These are phyloP conservation scores for Moricandia arvensis DNA, from an alignment of 345 rosid genomes.

Conservation along the genomic window DNA sequence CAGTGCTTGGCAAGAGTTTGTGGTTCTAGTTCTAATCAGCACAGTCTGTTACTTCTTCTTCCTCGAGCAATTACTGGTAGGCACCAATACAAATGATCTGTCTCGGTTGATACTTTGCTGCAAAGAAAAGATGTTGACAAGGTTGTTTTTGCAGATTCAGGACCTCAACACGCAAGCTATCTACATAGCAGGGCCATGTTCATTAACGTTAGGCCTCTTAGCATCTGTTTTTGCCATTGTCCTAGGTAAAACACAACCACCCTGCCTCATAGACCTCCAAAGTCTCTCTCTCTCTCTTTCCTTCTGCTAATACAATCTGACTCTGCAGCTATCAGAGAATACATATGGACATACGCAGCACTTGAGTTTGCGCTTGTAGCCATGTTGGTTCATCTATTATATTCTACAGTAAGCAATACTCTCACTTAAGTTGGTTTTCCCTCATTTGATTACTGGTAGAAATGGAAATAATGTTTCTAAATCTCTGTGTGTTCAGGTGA, in stretches of 20 bases:
- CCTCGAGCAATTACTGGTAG: slow-evolving; percentile 92
- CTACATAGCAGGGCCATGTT: slow-evolving; percentile 77
- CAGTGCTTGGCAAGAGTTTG: slow-evolving; percentile 99
- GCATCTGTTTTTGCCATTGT: slow-evolving; percentile 70
- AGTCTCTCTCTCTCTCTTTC: slow-evolving; percentile 2
- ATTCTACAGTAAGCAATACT: slow-evolving; percentile 53
- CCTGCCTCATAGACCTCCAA: background rate
- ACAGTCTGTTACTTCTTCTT: slow-evolving; percentile 94
- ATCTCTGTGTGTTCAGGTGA: slow-evolving; percentile 55
- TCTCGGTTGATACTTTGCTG: background rate
- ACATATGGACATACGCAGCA: slow-evolving; percentile 91
- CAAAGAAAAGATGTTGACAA: background rate
- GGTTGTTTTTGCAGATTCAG: slow-evolving; percentile 47
- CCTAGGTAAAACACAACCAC: slow-evolving; percentile 52
- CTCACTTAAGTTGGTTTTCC: background rate
- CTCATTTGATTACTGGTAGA: background rate
- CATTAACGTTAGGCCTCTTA: slow-evolving; percentile 67
- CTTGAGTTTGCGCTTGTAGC: slow-evolving; percentile 87
- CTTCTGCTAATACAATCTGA: background rate
- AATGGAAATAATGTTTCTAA: background rate
- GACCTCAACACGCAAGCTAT: slow-evolving; percentile 70
- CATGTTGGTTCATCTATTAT: slow-evolving; percentile 56
- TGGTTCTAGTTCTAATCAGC: slow-evolving; percentile 90
- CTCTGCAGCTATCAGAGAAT: slow-evolving; percentile 83
- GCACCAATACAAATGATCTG: background rate